These are phyloP conservation scores for Trifolium repens DNA, from an alignment of 306 rosid species.

Conservation along the genomic window DNA sequence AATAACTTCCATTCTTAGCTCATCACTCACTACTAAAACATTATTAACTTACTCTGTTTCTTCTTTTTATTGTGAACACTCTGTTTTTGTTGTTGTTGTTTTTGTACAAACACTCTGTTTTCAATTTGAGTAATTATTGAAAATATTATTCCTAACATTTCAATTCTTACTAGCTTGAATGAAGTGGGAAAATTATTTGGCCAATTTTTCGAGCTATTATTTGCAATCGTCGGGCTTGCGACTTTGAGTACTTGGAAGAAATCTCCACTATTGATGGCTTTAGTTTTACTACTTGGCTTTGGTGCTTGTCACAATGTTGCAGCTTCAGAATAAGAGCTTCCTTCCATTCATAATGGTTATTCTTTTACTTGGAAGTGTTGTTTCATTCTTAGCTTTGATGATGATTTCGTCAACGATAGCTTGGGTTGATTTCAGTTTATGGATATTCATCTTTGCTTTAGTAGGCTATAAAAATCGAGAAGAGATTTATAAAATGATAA, in stretches of 20 bases:
- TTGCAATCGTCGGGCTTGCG: background rate
- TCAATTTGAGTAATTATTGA: too few species aligned
- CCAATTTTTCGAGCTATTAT: background rate
- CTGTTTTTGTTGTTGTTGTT: too few species aligned
- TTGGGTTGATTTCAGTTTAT: background rate
- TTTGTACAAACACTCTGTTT: too few species aligned
- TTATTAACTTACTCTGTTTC: too few species aligned
- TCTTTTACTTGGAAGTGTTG: background rate
- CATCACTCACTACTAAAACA: too few species aligned
- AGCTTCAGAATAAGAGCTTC: background rate
- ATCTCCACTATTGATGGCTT: background rate
- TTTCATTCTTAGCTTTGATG: background rate
- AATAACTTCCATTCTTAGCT: too few species aligned
- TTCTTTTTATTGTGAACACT: too few species aligned
- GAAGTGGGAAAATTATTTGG: background rate
- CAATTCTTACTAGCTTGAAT: too few species aligned
- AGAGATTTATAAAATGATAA: conserved; percentile 23
- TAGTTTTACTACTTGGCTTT: background rate
- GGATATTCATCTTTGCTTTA: background rate
- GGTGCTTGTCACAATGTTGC: background rate
- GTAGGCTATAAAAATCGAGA: background rate
- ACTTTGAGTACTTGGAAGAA: background rate
- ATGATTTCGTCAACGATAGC: conserved; percentile 25
- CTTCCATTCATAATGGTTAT: background rate
- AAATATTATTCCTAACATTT: too few species aligned